Evolutionary conservation across 805 yeast genomes (phyloP), one percentile per base, ranked within the genome.

Genomic region (Saccharomycopsis amapae): DNA sequence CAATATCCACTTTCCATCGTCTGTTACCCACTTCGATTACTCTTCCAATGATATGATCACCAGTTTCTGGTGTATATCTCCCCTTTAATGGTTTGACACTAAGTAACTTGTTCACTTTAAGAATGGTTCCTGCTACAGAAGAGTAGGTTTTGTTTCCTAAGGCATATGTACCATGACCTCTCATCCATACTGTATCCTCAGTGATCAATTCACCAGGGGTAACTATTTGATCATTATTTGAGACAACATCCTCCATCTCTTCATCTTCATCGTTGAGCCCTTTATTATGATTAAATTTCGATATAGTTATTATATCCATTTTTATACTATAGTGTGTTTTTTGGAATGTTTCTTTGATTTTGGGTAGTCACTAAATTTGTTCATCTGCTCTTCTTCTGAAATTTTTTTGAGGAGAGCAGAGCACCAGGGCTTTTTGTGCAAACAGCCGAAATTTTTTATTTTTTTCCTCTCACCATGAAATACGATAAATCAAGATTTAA

Each of bases 181-280:
- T 77, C 98, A 93, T 93, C 97, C 97, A 93, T 2, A 81, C 74
- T 5, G 96, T 85, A 58, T 93, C 97, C 55, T 85, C 93, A 0
- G 97, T 93, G n/a, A 93, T 85, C 42, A 89, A 66, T 61, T 93
- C 97, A 7, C 98, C 98, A 0, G 98, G 98, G 1, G 97, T 87
- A 17, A 90, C 95, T 7, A 93, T 64, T 10, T 64, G 23, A n/a
- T 34, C 30, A 15, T 18, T 37, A 5, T 7, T 19, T 13, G 26
- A 22, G 2, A 10, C 32, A 20, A 23, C 59, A 3, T 58, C 55
- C 17, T 45, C 53, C 30, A 56, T 60, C 1, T 54, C 64, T 3
- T 51, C 63, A 5, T 56, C 65, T 7, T 51, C 62, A 12, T 60
- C 64, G 20, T 20, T 51, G 54, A 7, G 25, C 53, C 9, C 49